Percentiles rank a stretch among this genome's conserved stretches.
These are phyloP conservation scores for Fusarium pseudograminearum DNA, from an alignment of 2,329 filamentous ascomycete species.

Conservation along the genomic window DNA sequence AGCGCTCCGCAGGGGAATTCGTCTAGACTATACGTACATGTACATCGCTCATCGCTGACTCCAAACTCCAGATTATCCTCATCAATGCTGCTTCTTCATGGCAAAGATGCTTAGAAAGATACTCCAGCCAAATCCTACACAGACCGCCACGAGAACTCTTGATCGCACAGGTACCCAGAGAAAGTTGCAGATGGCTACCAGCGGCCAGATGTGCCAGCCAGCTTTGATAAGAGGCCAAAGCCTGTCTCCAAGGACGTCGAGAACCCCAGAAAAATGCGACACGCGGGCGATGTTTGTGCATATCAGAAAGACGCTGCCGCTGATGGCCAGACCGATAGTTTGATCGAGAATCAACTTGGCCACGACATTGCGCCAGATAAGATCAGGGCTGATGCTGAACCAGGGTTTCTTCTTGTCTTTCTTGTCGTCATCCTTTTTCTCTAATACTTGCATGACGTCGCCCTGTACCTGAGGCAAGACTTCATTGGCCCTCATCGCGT, in stretches of 20 bases:
- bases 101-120: constrained; percentile 54
- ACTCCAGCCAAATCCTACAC: constrained; percentile 54
- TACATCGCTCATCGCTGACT: neutral
- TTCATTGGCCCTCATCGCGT: constrained; percentile 37
- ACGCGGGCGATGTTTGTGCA: constrained; percentile 53
- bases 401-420: constrained; percentile 19
- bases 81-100: constrained; percentile 36
- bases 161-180: constrained; percentile 54
- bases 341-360: constrained; percentile 54
- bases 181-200: constrained; percentile 53
- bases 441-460: constrained; percentile 32
- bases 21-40: constrained; percentile 10
- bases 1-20: constrained; percentile 16
- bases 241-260: constrained; percentile 47
- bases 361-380: constrained; percentile 53
- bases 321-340: constrained; percentile 52
- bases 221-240: constrained; percentile 51
- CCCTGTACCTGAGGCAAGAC: constrained; percentile 38
- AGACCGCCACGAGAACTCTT: constrained; percentile 52
- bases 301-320: constrained; percentile 52
- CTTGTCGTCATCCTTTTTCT: constrained; percentile 44
- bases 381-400: constrained; percentile 42
- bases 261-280: constrained; percentile 40
- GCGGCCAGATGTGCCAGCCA: constrained; percentile 55
- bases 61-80: constrained; percentile 10